These are phyloP conservation scores for Phytophthora constricta DNA, from an alignment of 352 stramenopile species.

Conservation along the genomic window DNA sequence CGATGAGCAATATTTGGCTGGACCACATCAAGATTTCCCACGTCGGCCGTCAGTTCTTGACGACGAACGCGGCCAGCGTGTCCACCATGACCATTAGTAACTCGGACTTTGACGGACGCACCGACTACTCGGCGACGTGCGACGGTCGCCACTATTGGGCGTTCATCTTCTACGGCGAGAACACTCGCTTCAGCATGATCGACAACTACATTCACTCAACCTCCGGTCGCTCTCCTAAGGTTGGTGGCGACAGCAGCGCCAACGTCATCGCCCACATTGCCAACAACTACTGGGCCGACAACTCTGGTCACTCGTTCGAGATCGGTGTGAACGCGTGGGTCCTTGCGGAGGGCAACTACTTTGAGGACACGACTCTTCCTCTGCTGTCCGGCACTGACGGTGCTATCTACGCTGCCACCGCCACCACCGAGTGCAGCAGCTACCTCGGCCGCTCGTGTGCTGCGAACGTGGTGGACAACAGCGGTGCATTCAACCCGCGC, in stretches of 20 bases:
- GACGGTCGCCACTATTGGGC: constrained; percentile 52
- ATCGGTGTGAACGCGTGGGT: constrained; percentile 25
- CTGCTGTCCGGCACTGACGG: neutral
- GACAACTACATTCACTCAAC: constrained; percentile 45
- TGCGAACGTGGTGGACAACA: constrained; percentile 25
- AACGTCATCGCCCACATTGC: constrained; percentile 35
- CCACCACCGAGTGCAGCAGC: constrained; percentile 10
- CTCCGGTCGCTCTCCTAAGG: constrained; percentile 37
- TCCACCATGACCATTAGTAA: constrained; percentile 52
- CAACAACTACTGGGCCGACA: constrained; percentile 48
- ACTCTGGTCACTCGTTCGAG: constrained; percentile 41
- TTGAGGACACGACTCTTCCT: constrained; percentile 31
- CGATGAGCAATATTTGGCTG: constrained; percentile 49
- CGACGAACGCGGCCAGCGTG: constrained; percentile 35
- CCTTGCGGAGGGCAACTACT: constrained; percentile 46
- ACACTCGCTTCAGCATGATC: constrained; percentile 42
- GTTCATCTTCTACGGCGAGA: constrained; percentile 40
- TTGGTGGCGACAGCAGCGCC: constrained; percentile 9
- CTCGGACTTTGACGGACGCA: constrained; percentile 52
- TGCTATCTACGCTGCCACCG: constrained; percentile 12
- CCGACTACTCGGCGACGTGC: constrained; percentile 42
- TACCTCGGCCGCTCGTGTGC: constrained; percentile 22
- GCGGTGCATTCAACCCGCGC: constrained; percentile 7
- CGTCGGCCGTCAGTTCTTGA: constrained; percentile 30
- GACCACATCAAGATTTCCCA: constrained; percentile 49